Evolutionary conservation across 768 basidiomycete species (phyloP).

Genomic region (Cubamyces sp.): DNA sequence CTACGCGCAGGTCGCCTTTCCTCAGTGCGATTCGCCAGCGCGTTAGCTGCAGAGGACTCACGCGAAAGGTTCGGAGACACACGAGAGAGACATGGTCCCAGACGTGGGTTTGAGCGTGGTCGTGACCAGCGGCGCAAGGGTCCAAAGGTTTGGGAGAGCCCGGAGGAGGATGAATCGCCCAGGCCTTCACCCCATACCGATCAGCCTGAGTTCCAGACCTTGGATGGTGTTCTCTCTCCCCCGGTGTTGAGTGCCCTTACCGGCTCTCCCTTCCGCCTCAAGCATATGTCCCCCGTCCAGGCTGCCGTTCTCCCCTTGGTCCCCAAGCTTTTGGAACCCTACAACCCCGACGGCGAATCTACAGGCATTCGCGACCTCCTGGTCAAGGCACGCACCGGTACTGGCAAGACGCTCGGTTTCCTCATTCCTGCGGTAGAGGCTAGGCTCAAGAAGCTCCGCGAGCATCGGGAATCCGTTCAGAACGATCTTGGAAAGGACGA

Average conservation of each 20-base stretch:
- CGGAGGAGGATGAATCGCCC: not conserved
- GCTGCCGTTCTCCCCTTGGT: slow-evolving; percentile 76
- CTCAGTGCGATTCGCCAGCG: slow-evolving; percentile 7
- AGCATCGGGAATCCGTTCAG: slow-evolving; percentile 44
- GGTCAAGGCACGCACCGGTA: slow-evolving; percentile 87
- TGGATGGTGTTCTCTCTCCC: slow-evolving; percentile 44
- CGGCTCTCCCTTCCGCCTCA: slow-evolving; percentile 64
- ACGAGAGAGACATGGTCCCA: no score
- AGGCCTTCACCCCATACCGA: slow-evolving; percentile 14
- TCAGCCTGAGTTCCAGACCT: slow-evolving; percentile 38
- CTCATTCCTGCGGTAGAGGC: slow-evolving; percentile 85
- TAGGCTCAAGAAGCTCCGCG: slow-evolving; percentile 62
- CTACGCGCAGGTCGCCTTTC: slow-evolving; percentile 20
- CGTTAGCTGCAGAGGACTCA: not conserved
- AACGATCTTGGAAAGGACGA: slow-evolving; percentile 45
- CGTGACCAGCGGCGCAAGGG: no score
- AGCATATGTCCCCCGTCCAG: slow-evolving; percentile 82
- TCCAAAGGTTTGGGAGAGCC: no score
- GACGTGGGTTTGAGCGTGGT: no score
- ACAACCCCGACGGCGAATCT: slow-evolving; percentile 39
- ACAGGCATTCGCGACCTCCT: slow-evolving; percentile 63
- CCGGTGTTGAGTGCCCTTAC: slow-evolving; percentile 59
- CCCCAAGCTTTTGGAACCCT: slow-evolving; percentile 65
- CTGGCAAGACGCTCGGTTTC: slow-evolving; percentile 89
- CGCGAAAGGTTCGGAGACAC: no score